phyloP scores from a whole-genome alignment of 495 filamentous ascomycete species.

The Immersiella caudata region DNA sequence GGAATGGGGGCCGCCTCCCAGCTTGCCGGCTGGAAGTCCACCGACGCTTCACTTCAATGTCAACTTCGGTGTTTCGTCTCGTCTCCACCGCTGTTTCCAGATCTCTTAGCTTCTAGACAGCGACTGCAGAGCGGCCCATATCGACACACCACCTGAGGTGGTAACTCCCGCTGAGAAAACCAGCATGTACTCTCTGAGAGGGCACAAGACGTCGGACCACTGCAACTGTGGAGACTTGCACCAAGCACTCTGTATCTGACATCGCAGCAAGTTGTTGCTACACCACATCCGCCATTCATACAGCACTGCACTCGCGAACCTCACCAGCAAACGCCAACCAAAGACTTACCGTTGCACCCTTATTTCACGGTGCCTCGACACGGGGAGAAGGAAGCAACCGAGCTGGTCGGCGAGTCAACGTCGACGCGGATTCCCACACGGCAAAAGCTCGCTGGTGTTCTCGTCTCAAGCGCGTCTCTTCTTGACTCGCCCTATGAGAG shows the following conservation, averaged over 20 bases:
- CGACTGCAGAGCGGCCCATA: background rate
- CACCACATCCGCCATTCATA: background rate
- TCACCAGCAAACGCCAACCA: slow-evolving; percentile 7
- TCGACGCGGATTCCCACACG: background rate
- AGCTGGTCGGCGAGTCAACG: slow-evolving; percentile 7
- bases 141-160: background rate
- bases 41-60: background rate
- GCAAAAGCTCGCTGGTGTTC: background rate
- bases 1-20: background rate
- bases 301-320: background rate
- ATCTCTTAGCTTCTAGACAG: background rate
- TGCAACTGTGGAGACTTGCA: background rate
- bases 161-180: background rate
- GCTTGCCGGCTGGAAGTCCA: background rate
- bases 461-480: too few relatives aligned
- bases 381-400: background rate
- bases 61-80: background rate
- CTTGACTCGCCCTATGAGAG: slow-evolving; percentile 1
- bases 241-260: background rate
- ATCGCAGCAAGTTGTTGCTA: background rate
- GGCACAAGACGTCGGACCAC: background rate
- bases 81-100: background rate
- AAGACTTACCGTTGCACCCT: slow-evolving; percentile 8
- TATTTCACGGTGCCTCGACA: background rate
- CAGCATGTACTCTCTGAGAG: background rate